Evolutionary conservation across 1,284 basidiomycete species (phyloP), one percentile per base, ranked within the genome.

Genomic region (Cryptococcus sp.): DNA sequence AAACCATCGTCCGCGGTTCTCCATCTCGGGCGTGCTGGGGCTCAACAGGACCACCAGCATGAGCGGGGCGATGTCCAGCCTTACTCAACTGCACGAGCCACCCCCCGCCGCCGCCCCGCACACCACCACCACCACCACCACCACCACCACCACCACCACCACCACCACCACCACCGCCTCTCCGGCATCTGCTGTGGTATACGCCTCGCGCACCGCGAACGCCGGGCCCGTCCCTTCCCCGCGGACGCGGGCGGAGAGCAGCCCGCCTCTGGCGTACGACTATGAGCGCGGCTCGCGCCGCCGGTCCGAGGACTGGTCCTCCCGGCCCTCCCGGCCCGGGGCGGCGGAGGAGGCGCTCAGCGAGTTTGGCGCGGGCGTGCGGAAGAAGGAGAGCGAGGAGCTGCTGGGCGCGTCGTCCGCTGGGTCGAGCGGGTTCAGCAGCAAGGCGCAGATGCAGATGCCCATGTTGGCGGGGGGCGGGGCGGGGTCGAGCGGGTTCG

Each of bases 281-380:
- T 38, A 40, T 33, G 42, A 18, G 13, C 53, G 50, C 24, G 28
- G 33, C 15, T 38, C 38, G 12, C 54, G 67, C 37, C 60, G 68
- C 23, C 62, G 61, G 35, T 64, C 59, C 15, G 73, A 74, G 43
- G 72, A 74, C 46, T 76, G 73, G 73, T 67, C 68, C 15, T 53
- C 61, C 4, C 53, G 66, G 4, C 72, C 68, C 15, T 53, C 61
- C 4, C 53, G 66, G 4, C 72, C 72, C 5, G 55, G 64, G 8
- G 71, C 67, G 0, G 28, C 9, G 9, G 72, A 71, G 5, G 70
- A 71, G 36, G 65, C 68, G 0, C 58, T 73, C 1, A 69, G 71
- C 21, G 73, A 74, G 56, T 76, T 76, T 56, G 70, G 70, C 24
- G 70, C 62, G 7, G 71, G 67, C 4, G 64, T 71, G 23, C 62